Evolutionary conservation across 805 yeast genomes (phyloP).

Genomic region (Yarrowia phangngaensis): DNA sequence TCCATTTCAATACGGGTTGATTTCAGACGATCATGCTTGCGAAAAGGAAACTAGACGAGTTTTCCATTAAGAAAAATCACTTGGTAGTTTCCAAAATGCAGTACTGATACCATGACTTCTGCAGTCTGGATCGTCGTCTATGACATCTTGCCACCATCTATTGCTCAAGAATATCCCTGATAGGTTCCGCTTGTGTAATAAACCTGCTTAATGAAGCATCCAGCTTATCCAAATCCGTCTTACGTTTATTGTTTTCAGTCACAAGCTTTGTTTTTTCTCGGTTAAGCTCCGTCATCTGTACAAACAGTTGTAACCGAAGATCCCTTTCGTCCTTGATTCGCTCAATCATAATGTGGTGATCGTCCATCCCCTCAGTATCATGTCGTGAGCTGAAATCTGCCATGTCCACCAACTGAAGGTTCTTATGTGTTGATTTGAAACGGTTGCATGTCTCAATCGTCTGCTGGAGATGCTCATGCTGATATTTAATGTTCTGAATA

Average conservation of each 20-base stretch:
- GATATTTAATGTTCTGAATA: conserved; percentile 34
- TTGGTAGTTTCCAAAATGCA: too few species aligned
- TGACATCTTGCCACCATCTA: too few species aligned
- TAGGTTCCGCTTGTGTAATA: conserved; percentile 23
- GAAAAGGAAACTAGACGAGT: too few species aligned
- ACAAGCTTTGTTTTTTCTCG: conserved; percentile 28
- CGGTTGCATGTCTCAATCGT: conserved; percentile 32
- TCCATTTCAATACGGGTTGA: too few species aligned
- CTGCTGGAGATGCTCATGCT: conserved; percentile 32
- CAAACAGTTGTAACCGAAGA: conserved; percentile 31
- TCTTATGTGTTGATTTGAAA: conserved; percentile 26
- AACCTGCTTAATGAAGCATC: conserved; percentile 6
- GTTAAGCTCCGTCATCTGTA: conserved; percentile 29
- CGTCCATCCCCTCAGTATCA: conserved; percentile 15
- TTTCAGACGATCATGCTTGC: too few species aligned
- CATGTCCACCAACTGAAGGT: conserved; percentile 14
- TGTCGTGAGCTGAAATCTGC: conserved; percentile 25
- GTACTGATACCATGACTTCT: too few species aligned
- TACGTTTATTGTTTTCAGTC: conserved; percentile 27
- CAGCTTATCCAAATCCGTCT: conserved; percentile 30
- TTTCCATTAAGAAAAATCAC: too few species aligned
- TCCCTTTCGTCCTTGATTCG: conserved; percentile 34
- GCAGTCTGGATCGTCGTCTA: too few species aligned
- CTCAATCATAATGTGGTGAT: conserved; percentile 31
- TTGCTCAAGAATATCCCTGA: conserved; percentile 16